Evolutionary conservation across 2,329 filamentous ascomycete genomes (phyloP), one percentile per base, ranked within the genome.

Genomic region (Endoconidiophora laricicola): DNA sequence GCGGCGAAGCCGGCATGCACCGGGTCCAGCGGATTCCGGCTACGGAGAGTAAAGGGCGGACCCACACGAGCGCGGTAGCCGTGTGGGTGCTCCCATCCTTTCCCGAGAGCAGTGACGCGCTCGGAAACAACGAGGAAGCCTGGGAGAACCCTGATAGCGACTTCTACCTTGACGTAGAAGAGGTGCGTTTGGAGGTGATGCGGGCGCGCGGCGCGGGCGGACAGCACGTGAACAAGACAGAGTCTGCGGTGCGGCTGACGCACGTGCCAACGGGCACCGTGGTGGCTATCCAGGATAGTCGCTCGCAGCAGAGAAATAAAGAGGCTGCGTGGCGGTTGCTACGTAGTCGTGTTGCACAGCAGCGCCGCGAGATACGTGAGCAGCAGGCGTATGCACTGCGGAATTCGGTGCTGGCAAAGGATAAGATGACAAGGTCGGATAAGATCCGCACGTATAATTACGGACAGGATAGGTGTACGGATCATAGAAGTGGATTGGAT

Each of bases 161-260:
- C 61, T 95, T 94, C 66, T 94, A 88, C 66, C 73, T 98, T 53
- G 78, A 93, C 60, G 78, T 84, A 4, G 73, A 79, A 54, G 90
- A 98, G 53, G 86, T 98, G 22, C 74, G 74, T 47, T 71, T 78
- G 18, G 91, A 98, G 61, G 86, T 87, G 54, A 94, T 96, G 88
- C 76, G 88, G 14, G 87, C 91, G 0, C 72, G 86, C 43, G 91
- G 91, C 53, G 90, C 91, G 0, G 91, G 91, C 29, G 91, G 91
- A 1, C 91, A 98, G 68, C 91, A 98, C 65, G 91, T 98, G 61
- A 98, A 98, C 68, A 95, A 90, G 63, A 98, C 91, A 0, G 91
- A 98, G 67, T 94, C 86, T 26, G 91, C 91, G 3, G 85, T 98
- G 54, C 81, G 91, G 7, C 72, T 98, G 59, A 96, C 88, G 2